Percentiles rank a stretch among this genome's conserved stretches.
Conservation (phyloP, 805 yeast genomes). For the Saccharomycopsis guyanensis region DNA sequence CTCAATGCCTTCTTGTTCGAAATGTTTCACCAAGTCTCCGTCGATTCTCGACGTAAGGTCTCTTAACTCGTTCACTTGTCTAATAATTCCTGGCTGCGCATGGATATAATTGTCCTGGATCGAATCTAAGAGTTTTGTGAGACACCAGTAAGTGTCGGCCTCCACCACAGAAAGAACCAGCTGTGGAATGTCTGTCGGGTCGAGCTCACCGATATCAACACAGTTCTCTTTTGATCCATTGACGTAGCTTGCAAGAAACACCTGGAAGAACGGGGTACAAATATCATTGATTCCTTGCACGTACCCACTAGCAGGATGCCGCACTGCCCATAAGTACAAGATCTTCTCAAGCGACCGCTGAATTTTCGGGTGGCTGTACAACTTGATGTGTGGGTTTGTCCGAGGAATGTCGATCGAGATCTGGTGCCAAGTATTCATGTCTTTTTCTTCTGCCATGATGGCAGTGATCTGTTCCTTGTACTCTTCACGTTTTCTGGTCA, state of each 20-base stretch:
- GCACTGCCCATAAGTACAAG: conserved; percentile 85
- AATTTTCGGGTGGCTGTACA: conserved; percentile 62
- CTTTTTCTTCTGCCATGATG: conserved; percentile 43
- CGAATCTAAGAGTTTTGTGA: conserved; percentile 83
- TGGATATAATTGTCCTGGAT: conserved; percentile 96
- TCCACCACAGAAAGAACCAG: conserved; percentile 66
- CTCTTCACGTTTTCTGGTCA: conserved; percentile 78
- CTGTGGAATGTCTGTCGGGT: conserved; percentile 48
- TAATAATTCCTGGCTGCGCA: conserved; percentile 94
- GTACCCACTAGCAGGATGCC: conserved; percentile 97
- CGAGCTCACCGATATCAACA: conserved; percentile 44
- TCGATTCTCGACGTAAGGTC: conserved; percentile 79
- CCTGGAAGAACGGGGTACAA: conserved; percentile 87
- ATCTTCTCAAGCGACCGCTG: conserved; percentile 77
- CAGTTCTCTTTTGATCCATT: conserved; percentile 24
- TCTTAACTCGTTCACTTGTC: conserved; percentile 78
- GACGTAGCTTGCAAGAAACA: conserved; percentile 66
- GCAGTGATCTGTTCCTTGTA: conserved; percentile 62
- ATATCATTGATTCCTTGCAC: conserved; percentile 96
- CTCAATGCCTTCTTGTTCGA: conserved; percentile 77
- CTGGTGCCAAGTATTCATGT: conserved; percentile 87
- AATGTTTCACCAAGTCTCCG: conserved; percentile 59
- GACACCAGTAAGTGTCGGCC: conserved; percentile 97
- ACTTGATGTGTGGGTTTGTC: conserved; percentile 76
- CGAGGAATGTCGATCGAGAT: conserved; percentile 91